A percentile compares a stretch with the other conserved stretches of the same genome.
phyloP scores from a whole-genome alignment of 805 yeast species.

The Saccharomycopsis babjevae region DNA sequence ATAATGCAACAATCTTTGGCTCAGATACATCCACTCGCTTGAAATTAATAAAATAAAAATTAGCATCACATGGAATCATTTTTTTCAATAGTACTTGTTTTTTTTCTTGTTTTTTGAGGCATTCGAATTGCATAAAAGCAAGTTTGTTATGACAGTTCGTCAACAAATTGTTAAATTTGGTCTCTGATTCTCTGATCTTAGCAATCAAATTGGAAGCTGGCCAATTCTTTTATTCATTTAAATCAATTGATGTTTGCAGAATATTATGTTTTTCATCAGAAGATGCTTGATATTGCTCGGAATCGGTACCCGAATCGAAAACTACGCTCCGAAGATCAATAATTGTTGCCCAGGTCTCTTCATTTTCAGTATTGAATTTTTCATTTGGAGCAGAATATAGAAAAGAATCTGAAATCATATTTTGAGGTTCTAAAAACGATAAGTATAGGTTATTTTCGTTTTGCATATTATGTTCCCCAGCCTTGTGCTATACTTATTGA shows the following conservation, averaged over 20 bases:
- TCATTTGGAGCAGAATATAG: too few species aligned
- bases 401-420: too few species aligned
- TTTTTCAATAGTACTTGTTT: too few species aligned
- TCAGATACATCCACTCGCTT: conserved; percentile 49
- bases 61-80: conserved; percentile 52
- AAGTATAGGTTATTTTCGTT: too few species aligned
- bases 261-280: background rate
- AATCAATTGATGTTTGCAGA: background rate
- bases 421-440: too few species aligned
- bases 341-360: too few species aligned
- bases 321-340: too few species aligned
- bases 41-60: conserved; percentile 58
- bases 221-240: background rate
- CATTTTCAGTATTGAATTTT: too few species aligned
- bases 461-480: too few species aligned
- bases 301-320: too few species aligned
- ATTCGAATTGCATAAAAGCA: background rate
- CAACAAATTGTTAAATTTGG: background rate
- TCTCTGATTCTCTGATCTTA: background rate
- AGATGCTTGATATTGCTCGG: background rate
- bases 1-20: conserved; percentile 67
- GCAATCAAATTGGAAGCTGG: background rate
- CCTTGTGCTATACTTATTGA: too few species aligned
- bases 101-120: background rate
- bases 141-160: background rate